A percentile compares a stretch with the other conserved stretches of the same genome.
These are phyloP conservation scores for Trapa bicornis DNA, from an alignment of 345 rosid species.

Conservation along the genomic window DNA sequence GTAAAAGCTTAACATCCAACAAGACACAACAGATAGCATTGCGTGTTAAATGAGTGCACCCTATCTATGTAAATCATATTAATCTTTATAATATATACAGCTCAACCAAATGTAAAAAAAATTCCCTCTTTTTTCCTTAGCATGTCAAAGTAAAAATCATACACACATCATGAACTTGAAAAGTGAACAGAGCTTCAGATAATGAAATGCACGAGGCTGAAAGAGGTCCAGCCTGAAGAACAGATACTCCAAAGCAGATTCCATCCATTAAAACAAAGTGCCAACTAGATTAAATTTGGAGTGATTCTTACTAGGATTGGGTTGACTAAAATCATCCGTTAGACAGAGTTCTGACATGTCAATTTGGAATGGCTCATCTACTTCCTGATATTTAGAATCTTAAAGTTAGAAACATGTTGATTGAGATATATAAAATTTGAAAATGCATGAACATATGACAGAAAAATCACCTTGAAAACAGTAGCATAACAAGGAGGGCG, in stretches of 20 bases:
- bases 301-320: slow-evolving; percentile 42
- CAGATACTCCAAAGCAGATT: background rate
- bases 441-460: background rate
- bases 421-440: background rate
- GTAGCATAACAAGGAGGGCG: slow-evolving; percentile 85
- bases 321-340: slow-evolving; percentile 58
- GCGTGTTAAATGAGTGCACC: background rate
- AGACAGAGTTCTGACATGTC: slow-evolving; percentile 69
- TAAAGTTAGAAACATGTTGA: background rate
- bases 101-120: background rate
- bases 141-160: background rate
- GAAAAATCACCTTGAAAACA: slow-evolving; percentile 54
- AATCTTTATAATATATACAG: background rate
- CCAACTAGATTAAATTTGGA: background rate
- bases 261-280: background rate
- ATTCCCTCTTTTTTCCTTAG: background rate
- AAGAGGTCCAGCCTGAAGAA: background rate
- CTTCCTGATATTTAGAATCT: slow-evolving; percentile 41
- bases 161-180: background rate
- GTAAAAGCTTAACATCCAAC: background rate
- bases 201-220: background rate
- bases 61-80: background rate
- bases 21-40: background rate
- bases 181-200: background rate
- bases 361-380: slow-evolving; percentile 77